Evolutionary conservation across 148 eudicot species (phyloP).

Genomic region (Arctostaphylos glauca): DNA sequence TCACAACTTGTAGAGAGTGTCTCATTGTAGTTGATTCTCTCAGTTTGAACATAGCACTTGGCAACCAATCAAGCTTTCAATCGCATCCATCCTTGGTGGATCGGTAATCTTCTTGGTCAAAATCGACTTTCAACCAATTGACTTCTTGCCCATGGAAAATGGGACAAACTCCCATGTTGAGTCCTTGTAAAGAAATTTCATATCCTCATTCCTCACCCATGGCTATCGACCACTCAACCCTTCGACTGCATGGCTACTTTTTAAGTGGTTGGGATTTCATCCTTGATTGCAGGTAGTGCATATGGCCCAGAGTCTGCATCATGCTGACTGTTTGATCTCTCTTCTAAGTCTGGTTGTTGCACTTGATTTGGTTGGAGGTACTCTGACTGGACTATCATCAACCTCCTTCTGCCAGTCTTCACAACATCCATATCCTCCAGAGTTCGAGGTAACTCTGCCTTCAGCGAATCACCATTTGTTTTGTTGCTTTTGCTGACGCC

Average conservation of each 20-base stretch:
- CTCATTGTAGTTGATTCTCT: not conserved
- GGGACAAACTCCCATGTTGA: no score
- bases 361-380: not conserved
- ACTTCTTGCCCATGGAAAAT: not conserved
- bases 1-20: not conserved
- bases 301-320: not conserved
- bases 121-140: not conserved
- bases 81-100: not conserved
- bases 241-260: not conserved
- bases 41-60: not conserved
- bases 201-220: not conserved
- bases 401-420: not conserved
- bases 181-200: no score
- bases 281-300: no score
- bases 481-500: not conserved
- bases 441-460: not conserved
- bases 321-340: not conserved
- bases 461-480: not conserved
- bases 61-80: not conserved
- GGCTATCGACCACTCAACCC: not conserved
- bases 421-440: not conserved
- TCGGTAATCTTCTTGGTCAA: not conserved
- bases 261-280: not conserved
- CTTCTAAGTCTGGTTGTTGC: not conserved
- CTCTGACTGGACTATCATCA: not conserved